phyloP scores from a whole-genome alignment of 2,329 filamentous ascomycete genomes.

The Alternaria brassicae region DNA sequence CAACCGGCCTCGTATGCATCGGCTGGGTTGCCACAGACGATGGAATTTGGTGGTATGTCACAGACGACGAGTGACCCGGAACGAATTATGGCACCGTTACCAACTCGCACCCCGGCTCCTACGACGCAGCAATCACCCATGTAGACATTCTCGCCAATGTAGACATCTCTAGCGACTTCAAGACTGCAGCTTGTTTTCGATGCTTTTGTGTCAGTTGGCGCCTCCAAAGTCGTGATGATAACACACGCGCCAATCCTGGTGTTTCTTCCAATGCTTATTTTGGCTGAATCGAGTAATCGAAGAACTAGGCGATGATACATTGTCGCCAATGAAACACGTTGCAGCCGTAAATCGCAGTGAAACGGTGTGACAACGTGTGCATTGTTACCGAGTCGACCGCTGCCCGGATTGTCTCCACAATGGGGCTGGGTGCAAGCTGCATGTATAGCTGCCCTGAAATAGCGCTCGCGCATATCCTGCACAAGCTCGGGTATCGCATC shows the following conservation, averaged over 20 bases:
- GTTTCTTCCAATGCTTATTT: no score
- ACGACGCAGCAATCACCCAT: slow-evolving; percentile 69
- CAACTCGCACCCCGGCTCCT: slow-evolving; percentile 61
- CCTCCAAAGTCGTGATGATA: no score
- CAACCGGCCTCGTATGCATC: slow-evolving; percentile 1
- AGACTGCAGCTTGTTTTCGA: no score
- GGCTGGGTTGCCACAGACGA: slow-evolving; percentile 57
- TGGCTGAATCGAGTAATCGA: slow-evolving; percentile 83
- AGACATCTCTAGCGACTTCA: no score
- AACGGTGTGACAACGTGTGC: slow-evolving; percentile 87
- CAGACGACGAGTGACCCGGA: slow-evolving; percentile 63
- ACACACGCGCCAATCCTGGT: no score
- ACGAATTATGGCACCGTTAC: slow-evolving; percentile 59
- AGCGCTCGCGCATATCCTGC: slow-evolving; percentile 69
- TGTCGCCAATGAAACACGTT: slow-evolving; percentile 86
- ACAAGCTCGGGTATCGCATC: slow-evolving; percentile 74
- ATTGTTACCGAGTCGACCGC: slow-evolving; percentile 71
- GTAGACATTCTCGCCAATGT: no score
- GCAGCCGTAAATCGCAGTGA: slow-evolving; percentile 92
- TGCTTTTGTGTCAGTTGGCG: no score
- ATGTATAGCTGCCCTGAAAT: slow-evolving; percentile 75
- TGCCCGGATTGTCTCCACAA: slow-evolving; percentile 12
- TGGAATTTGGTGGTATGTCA: slow-evolving; percentile 55
- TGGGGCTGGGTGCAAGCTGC: slow-evolving; percentile 57
- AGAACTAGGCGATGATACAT: slow-evolving; percentile 85